Conservation (phyloP, 106 monocot species). For the Platanthera guangdongensis region DNA sequence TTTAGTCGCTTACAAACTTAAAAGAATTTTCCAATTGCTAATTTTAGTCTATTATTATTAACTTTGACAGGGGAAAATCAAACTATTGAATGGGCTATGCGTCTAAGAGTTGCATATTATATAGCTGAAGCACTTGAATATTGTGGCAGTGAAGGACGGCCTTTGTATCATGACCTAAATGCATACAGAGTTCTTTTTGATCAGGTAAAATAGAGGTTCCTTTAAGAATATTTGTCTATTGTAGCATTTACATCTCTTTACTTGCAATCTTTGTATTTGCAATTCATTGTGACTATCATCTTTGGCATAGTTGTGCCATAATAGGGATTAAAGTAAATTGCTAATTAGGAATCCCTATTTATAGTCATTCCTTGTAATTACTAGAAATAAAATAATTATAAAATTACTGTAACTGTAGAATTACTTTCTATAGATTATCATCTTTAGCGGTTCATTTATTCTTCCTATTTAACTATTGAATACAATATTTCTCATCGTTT, state of each 20-base stretch:
- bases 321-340: neutral
- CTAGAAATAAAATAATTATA: too few relatives aligned
- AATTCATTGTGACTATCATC: neutral
- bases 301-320: constrained; percentile 2
- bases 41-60: neutral
- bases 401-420: too few relatives aligned
- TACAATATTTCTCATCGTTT: too few relatives aligned
- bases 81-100: constrained; percentile 56
- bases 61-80: constrained; percentile 51
- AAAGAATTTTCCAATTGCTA: neutral
- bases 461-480: too few relatives aligned
- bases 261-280: neutral
- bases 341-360: too few relatives aligned
- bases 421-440: too few relatives aligned
- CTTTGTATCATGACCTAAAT: constrained; percentile 67
- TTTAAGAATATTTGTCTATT: neutral
- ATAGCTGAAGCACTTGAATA: constrained; percentile 38
- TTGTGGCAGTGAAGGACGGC: constrained; percentile 27
- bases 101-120: constrained; percentile 27
- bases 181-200: constrained; percentile 95
- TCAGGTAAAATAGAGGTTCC: constrained; percentile 33
- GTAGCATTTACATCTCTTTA: neutral
- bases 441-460: too few relatives aligned
- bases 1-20: too few relatives aligned
- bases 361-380: too few relatives aligned